Evolutionary conservation across 1,139 yeast genomes (phyloP), one percentile per base, ranked within the genome.

Genomic region (Meyerozyma smithsonii): DNA sequence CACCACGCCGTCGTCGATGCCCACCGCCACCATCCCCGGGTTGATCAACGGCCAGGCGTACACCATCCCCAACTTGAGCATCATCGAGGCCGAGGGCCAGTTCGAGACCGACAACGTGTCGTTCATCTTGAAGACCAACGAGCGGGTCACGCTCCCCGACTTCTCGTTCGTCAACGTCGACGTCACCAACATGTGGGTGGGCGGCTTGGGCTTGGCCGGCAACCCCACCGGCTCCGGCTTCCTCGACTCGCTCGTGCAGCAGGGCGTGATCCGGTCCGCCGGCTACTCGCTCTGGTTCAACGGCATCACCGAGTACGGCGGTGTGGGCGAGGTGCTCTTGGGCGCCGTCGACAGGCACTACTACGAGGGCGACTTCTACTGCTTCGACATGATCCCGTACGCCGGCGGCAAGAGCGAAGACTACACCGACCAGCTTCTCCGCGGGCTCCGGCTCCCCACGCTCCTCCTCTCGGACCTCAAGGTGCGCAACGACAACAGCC

Each of bases 171-270:
- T 66, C 5, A 47, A 59, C 40, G 69, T 51, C 1, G 44, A 54
- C 34, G 36, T 45, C 5, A 46, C 69, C 1, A 49, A 49, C 36
- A 56, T 56, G 19, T 52, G 28, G 41, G 53, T 47, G 30, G 87
- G 87, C 8, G 77, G 76, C 6, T 54, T 82, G 12, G 90, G 89
- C 1, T 53, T 83, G 4, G 81, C 82, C 3, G 75, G 75, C 3
- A 49, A 57, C 23, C 52, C 64, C 0, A 52, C 56, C 26, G 63
- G 72, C 1, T 51, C 62, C 10, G 76, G 76, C 23, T 64, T 81
- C 39, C 56, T 81, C 25, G 58, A 66, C 23, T 37, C 51, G 0
- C 51, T 80, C 43, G 54, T 44, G 7, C 44, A 53, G 0, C 45
- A 55, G 2, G 66, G 64, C 1, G 18, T 65, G 14, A 74, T 80